Conservation (phyloP, 225 moss, liverwort and hornwort species). For the Pleurozium schreberi region DNA sequence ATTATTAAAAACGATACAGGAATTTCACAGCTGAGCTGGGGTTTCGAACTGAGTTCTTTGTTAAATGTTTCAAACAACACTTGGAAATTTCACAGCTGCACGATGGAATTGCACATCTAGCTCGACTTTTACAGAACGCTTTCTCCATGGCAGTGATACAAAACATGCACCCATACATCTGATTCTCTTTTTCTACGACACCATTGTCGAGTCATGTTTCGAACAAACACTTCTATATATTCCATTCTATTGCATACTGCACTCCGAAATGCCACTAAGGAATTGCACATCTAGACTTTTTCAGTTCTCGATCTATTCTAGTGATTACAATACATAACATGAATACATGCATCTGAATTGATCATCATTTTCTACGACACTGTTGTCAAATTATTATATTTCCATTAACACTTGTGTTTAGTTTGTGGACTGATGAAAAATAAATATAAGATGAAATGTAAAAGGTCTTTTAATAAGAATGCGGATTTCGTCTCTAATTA, state of each 20-base stretch:
- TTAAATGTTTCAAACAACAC: no score
- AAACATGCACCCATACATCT: not conserved
- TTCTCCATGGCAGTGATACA: not conserved
- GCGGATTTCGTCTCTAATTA: not conserved
- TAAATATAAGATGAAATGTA: no score
- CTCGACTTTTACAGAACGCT: not conserved
- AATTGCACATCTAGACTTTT: not conserved
- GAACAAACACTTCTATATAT: not conserved
- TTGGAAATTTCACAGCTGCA: not conserved
- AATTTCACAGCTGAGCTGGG: not conserved
- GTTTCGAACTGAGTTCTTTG: not conserved
- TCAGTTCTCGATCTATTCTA: not conserved
- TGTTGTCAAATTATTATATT: not conserved
- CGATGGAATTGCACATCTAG: not conserved
- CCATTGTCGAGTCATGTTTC: not conserved
- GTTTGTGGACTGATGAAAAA: not conserved
- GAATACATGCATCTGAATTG: not conserved
- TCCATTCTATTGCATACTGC: not conserved
- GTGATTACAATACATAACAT: not conserved
- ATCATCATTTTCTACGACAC: no score
- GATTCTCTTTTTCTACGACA: not conserved
- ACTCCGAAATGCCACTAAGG: not conserved
- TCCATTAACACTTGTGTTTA: not conserved
- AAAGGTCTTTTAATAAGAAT: not conserved
- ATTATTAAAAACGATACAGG: not conserved